Base-by-base conservation (phyloP, 1,139 yeast genomes). In the Taiozyma onychis region DNA sequence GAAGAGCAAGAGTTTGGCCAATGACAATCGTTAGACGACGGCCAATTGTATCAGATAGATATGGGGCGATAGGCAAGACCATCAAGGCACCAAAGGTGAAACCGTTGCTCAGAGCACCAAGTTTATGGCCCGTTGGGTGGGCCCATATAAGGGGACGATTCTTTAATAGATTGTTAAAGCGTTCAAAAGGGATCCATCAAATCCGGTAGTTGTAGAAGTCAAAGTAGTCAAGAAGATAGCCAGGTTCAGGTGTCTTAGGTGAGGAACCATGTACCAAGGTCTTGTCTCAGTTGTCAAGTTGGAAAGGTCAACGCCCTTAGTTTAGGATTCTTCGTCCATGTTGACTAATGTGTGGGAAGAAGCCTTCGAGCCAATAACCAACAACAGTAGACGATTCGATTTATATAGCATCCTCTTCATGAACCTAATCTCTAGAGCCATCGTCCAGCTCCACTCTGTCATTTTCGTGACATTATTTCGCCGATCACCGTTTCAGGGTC, bases 151-250 rank as follows among this genome's bases (percentile, higher is more conserved):
- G 46, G 44, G 26, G 50, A 46, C 78, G 78, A 75, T n/a, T 54
- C 44, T 0, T 54, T 50, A 44, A 77, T 61, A 11, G 76, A 65
- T 57, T 77, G 81, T 43, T n/a, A 78, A 65, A 44, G 79, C 80
- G 58, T 78, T 78, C 63, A 77, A 63, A 70, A 78, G 66, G 7
- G 77, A 72, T 21, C 79, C 78, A 64, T 78, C 83, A 54, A 70
- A 78, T 10, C 83, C 81, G 48, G 67, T 70, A 53, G 71, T 74
- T 26, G 79, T 72, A 24, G 78, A 71, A 26, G 76, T 64, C 43
- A 77, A 59, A 41, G 78, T 67, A 41, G 75, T 68, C 30, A 72
- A 55, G 27, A 75, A 63, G 35, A 77, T 56, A 35, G 67, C 56
- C 37, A 67, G 52, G 49, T 71, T 70, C 50, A 78, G 66, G 39